Evolutionary conservation across 495 filamentous ascomycete species (phyloP).

Genomic region (Elaphomyces granulatus): DNA sequence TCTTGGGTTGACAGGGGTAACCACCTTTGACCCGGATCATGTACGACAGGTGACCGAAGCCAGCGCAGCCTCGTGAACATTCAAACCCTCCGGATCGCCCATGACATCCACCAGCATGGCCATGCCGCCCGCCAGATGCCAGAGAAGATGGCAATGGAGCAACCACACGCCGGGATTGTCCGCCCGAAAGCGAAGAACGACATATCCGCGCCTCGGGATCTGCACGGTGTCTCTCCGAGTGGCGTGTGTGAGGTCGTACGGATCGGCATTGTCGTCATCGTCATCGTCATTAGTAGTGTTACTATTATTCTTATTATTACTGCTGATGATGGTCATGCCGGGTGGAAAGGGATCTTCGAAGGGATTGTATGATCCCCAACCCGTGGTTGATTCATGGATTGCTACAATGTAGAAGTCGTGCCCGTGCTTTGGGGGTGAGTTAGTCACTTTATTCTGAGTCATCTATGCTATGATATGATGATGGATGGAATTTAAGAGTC

Average conservation of each 20-base stretch:
- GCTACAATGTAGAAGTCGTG: constrained; percentile 67
- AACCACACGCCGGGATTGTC: constrained; percentile 50
- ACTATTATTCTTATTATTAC: neutral
- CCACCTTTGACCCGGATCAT: too few relatives aligned
- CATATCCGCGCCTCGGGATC: constrained; percentile 40
- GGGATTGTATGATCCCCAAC: constrained; percentile 35
- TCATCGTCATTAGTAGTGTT: neutral
- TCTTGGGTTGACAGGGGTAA: too few relatives aligned
- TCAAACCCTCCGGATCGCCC: constrained; percentile 11
- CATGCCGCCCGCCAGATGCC: constrained; percentile 42
- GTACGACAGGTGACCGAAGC: too few relatives aligned
- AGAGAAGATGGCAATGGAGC: constrained; percentile 52
- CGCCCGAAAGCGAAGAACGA: constrained; percentile 50
- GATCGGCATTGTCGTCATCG: constrained; percentile 16
- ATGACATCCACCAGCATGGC: constrained; percentile 27
- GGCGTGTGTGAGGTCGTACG: constrained; percentile 20
- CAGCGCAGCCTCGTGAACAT: too few relatives aligned
- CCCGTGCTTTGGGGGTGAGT: constrained; percentile 67
- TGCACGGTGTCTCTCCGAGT: constrained; percentile 42
- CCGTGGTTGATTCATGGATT: constrained; percentile 21
- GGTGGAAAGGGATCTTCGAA: constrained; percentile 21
- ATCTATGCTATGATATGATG: too few relatives aligned
- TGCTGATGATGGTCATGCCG: constrained; percentile 6
- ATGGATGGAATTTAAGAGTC: neutral
- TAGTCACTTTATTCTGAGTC: too few relatives aligned